These are phyloP conservation scores for Penicillium cinerascens DNA, from an alignment of 495 filamentous ascomycete genomes.

Conservation along the genomic window DNA sequence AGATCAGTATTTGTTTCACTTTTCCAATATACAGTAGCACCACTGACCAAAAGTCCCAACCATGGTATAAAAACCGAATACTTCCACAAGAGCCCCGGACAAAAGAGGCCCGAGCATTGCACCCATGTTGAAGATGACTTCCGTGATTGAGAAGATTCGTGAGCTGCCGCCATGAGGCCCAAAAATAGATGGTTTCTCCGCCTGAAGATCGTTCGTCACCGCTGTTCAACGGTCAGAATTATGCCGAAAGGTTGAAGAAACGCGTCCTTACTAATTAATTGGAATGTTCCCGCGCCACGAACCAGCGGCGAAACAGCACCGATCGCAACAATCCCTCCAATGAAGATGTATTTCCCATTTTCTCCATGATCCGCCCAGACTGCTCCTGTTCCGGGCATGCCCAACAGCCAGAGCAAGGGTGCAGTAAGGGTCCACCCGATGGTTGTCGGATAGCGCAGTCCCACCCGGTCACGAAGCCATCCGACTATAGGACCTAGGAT, in stretches of 20 bases:
- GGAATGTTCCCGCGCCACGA: constrained; percentile 8
- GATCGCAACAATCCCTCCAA: constrained; percentile 2
- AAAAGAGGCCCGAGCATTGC: constrained; percentile 25
- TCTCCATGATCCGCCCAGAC: neutral
- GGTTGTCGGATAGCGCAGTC: constrained; percentile 16
- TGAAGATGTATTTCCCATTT: constrained; percentile 7
- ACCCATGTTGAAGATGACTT: constrained; percentile 18
- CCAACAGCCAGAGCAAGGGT: neutral
- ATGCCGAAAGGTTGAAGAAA: neutral
- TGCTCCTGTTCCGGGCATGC: neutral
- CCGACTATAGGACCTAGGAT: constrained; percentile 21
- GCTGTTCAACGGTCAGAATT: neutral
- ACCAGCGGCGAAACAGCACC: constrained; percentile 9
- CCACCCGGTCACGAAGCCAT: constrained; percentile 27
- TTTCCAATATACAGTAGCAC: neutral
- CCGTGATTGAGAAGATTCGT: constrained; percentile 24
- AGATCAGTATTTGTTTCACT: constrained; percentile 5
- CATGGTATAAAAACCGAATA: constrained; percentile 20
- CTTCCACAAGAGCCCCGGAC: constrained; percentile 17
- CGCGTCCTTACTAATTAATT: constrained; percentile 4
- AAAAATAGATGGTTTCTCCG: constrained; percentile 11
- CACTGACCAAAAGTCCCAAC: too few species aligned
- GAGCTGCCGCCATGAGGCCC: constrained; percentile 18
- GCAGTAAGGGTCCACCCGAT: constrained; percentile 12
- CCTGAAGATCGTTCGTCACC: constrained; percentile 14